These are phyloP conservation scores for Meripilus lineatus DNA, from an alignment of 1,284 basidiomycete genomes.

Conservation along the genomic window DNA sequence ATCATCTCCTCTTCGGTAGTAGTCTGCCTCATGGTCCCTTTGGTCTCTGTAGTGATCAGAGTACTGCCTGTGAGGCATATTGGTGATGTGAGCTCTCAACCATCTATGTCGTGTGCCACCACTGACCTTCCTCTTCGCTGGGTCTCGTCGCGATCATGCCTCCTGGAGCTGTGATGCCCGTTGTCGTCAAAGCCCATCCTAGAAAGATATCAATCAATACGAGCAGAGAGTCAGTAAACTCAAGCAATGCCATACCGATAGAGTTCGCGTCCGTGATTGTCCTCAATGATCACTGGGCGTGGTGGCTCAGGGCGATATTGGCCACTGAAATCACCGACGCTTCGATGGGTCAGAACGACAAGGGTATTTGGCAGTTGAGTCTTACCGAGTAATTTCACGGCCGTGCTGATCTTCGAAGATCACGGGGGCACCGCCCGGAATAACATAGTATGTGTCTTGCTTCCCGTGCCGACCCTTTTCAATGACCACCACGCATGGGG, in stretches of 20 bases:
- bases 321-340: constrained; percentile 26
- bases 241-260: constrained; percentile 25
- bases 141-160: no score
- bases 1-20: no score
- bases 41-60: no score
- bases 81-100: no score
- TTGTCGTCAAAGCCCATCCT: constrained; percentile 6
- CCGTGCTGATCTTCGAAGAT: constrained; percentile 67
- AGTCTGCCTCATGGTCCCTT: no score
- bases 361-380: background rate
- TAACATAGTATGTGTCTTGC: constrained; percentile 51
- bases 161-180: no score
- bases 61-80: no score
- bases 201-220: background rate
- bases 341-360: constrained; percentile 3
- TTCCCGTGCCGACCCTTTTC: constrained; percentile 24
- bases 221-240: no score
- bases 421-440: constrained; percentile 60
- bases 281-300: constrained; percentile 27
- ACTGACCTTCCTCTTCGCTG: no score
- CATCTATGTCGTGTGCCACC: no score
- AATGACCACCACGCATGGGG: constrained; percentile 26
- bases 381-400: constrained; percentile 59
- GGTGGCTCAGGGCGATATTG: constrained; percentile 20
- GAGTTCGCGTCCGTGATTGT: constrained; percentile 25